phyloP scores from a whole-genome alignment of 2,329 filamentous ascomycete species.

The Endoconidiophora polonica region DNA sequence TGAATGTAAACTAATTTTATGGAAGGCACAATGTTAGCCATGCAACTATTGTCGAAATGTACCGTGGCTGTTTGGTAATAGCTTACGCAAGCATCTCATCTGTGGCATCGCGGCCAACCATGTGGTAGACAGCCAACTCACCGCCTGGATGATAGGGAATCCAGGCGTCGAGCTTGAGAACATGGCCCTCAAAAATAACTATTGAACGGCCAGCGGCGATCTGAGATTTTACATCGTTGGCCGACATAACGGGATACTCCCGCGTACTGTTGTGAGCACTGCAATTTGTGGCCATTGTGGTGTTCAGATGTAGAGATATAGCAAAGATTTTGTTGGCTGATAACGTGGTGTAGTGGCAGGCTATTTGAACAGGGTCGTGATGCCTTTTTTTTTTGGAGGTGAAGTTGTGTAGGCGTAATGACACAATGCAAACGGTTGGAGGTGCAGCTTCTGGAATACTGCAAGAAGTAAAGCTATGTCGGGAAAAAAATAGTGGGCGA shows the following conservation, averaged over 20 bases:
- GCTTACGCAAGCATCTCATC: slow-evolving; percentile 82
- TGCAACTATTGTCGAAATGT: slow-evolving; percentile 8
- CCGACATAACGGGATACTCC: slow-evolving; percentile 24
- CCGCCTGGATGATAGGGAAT: slow-evolving; percentile 82
- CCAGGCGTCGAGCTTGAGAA: slow-evolving; percentile 81
- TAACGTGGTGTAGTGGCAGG: too few species aligned
- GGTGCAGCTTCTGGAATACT: too few species aligned
- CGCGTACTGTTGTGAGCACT: slow-evolving; percentile 12
- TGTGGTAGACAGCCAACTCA: slow-evolving; percentile 77
- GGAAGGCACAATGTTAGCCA: slow-evolving; percentile 9
- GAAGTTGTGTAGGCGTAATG: too few species aligned
- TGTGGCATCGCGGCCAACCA: slow-evolving; percentile 86
- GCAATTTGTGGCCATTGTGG: slow-evolving; percentile 1
- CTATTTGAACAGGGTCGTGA: too few species aligned
- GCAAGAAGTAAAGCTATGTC: too few species aligned
- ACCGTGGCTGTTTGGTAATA: not conserved
- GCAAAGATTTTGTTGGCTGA: too few species aligned
- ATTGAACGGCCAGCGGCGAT: slow-evolving; percentile 71
- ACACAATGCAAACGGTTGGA: too few species aligned
- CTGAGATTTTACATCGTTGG: slow-evolving; percentile 41
- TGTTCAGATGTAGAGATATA: too few species aligned
- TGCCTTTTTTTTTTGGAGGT: too few species aligned
- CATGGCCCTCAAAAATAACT: slow-evolving; percentile 63
- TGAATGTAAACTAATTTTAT: slow-evolving; percentile 55
- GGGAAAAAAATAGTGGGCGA: too few species aligned